Evolutionary conservation across 106 monocot genomes (phyloP).

Genomic region (Cymbidium sinense): DNA sequence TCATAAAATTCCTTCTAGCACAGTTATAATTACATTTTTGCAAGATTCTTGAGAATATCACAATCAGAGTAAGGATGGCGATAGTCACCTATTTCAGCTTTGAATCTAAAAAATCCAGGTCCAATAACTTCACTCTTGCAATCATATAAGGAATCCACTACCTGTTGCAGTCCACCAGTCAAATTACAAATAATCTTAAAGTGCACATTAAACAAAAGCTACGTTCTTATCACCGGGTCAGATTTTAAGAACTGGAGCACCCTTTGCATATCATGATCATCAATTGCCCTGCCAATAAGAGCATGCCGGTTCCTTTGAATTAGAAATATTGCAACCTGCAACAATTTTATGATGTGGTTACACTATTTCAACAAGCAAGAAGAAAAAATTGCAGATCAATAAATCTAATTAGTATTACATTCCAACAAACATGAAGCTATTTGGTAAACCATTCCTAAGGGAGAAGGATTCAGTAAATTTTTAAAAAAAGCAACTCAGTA

Average conservation of each 20-base stretch:
- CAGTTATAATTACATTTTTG: neutral
- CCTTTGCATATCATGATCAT: constrained; percentile 96
- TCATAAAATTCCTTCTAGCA: neutral
- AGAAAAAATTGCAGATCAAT: neutral
- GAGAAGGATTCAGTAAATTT: neutral
- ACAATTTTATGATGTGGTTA: neutral
- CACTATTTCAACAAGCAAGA: neutral
- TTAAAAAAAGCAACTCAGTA: neutral
- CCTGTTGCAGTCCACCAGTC: constrained; percentile 28
- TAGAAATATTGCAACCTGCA: constrained; percentile 98
- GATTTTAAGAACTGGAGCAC: constrained; percentile 88
- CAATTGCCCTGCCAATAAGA: constrained; percentile 95
- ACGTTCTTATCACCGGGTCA: constrained; percentile 64
- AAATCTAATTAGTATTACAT: neutral
- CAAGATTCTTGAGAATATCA: neutral
- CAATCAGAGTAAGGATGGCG: neutral
- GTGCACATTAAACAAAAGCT: constrained; percentile 1
- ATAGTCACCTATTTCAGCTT: constrained; percentile 89
- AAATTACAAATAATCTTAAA: constrained; percentile 2
- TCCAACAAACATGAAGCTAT: neutral
- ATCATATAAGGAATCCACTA: constrained; percentile 94
- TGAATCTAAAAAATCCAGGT: constrained; percentile 99
- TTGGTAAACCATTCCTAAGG: neutral
- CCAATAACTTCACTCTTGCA: constrained; percentile 99
- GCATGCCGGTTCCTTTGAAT: constrained; percentile 96